Conservation (phyloP, 305 asterid genomes). For the Fraxinus velutina region DNA sequence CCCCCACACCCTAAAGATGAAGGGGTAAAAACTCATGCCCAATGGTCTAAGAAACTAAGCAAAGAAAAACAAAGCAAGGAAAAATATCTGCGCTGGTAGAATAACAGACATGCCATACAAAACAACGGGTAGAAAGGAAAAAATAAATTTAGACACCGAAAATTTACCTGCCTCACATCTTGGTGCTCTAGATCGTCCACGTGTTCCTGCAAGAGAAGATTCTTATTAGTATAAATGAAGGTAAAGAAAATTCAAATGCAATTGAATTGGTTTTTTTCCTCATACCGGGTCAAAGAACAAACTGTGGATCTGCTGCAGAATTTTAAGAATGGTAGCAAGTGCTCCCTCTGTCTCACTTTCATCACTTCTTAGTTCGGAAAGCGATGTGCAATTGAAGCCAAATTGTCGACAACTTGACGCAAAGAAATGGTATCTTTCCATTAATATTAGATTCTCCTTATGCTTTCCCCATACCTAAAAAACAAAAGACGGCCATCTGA, state of each 20-base stretch:
- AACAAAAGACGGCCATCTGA: background rate
- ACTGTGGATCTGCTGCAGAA: slow-evolving; percentile 58
- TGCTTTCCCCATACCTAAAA: slow-evolving; percentile 83
- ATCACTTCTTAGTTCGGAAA: slow-evolving; percentile 55
- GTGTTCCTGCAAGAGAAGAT: slow-evolving; percentile 36
- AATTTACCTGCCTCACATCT: slow-evolving; percentile 71
- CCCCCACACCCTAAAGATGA: background rate
- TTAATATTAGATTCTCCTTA: slow-evolving; percentile 70
- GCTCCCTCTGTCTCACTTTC: slow-evolving; percentile 87
- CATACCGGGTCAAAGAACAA: slow-evolving; percentile 54
- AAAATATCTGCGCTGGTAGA: background rate
- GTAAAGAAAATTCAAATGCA: background rate
- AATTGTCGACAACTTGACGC: slow-evolving; percentile 83
- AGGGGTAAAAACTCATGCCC: background rate
- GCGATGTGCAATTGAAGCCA: slow-evolving; percentile 58
- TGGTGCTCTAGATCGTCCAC: slow-evolving; percentile 41
- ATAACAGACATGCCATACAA: background rate
- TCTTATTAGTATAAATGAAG: slow-evolving; percentile 13
- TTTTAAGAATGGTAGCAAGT: slow-evolving; percentile 54
- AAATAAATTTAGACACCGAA: slow-evolving; percentile 3
- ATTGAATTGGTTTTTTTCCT: background rate
- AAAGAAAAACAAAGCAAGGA: background rate
- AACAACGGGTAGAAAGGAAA: background rate
- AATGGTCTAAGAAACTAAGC: background rate
- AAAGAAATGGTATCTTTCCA: slow-evolving; percentile 90